phyloP scores from a whole-genome alignment of 2,329 filamentous ascomycete species.

The Orbilia brochopaga region DNA sequence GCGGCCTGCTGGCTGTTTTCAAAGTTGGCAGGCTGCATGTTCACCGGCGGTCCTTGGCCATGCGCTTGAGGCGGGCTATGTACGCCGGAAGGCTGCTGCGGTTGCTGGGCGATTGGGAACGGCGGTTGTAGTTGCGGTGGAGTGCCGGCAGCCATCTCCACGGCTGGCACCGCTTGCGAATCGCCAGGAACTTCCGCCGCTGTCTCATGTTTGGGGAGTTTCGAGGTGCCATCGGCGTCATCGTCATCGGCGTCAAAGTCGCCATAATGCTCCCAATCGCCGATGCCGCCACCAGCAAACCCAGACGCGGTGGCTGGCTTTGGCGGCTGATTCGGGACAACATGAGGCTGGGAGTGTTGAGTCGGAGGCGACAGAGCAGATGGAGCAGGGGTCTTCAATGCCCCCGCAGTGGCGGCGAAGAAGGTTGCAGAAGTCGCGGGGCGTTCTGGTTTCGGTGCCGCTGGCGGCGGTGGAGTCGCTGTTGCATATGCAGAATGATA shows the following conservation, averaged over 20 bases:
- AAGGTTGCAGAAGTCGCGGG: constrained; percentile 48
- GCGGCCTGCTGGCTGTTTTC: constrained; percentile 28
- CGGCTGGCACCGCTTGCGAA: constrained; percentile 15
- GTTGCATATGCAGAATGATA: constrained; percentile 50
- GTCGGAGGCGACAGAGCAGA: constrained; percentile 32
- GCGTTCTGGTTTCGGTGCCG: constrained; percentile 46
- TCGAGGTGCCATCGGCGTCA: constrained; percentile 10
- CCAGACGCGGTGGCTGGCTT: constrained; percentile 38
- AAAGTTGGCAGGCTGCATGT: constrained; percentile 5
- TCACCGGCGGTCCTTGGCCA: constrained; percentile 18
- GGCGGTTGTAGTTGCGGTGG: constrained; percentile 32
- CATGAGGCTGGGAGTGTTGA: constrained; percentile 32
- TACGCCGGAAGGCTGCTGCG: constrained; percentile 13
- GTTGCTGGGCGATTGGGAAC: constrained; percentile 15
- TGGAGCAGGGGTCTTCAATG: constrained; percentile 42
- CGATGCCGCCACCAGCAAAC: constrained; percentile 44
- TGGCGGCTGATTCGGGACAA: not conserved
- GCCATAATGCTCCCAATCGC: constrained; percentile 48
- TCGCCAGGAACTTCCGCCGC: constrained; percentile 39
- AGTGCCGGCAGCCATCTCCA: constrained; percentile 46
- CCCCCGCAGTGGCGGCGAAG: constrained; percentile 48
- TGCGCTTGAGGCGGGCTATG: constrained; percentile 21
- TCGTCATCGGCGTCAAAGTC: constrained; percentile 47
- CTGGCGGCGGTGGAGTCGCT: constrained; percentile 44
- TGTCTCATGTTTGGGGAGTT: constrained; percentile 24